A percentile compares a stretch with the other conserved stretches of the same genome.
phyloP scores from a whole-genome alignment of 2,329 filamentous ascomycete species.

The Colletotrichum cuscutae region DNA sequence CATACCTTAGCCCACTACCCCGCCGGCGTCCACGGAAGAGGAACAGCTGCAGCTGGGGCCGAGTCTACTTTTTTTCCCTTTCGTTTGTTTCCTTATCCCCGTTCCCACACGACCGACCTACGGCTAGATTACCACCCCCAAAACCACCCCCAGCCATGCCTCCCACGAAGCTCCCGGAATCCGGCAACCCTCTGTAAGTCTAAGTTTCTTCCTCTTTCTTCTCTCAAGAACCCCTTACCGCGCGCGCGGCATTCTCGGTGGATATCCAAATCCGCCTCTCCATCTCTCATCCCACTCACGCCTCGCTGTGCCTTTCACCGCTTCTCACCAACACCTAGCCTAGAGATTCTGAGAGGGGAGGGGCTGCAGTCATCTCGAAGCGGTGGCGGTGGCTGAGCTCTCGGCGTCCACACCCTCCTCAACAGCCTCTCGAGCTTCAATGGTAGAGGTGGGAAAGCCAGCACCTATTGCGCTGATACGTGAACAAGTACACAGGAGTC shows the following conservation, averaged over 20 bases:
- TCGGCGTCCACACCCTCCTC: constrained; percentile 12
- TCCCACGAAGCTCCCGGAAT: constrained; percentile 57
- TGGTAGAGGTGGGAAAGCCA: not conserved
- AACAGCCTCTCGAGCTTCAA: not conserved
- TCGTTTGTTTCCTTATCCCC: not conserved
- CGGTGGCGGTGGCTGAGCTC: constrained; percentile 16
- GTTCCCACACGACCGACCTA: constrained; percentile 1
- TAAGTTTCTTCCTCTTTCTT: not conserved
- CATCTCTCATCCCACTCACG: not conserved
- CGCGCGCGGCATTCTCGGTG: not conserved
- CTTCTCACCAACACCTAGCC: not conserved
- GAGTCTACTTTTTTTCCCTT: not conserved
- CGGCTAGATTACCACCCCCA: constrained; percentile 5
- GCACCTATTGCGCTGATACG: not conserved
- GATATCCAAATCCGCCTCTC: not conserved
- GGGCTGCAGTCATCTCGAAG: not conserved
- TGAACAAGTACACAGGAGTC: not conserved
- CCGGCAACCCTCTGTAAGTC: constrained; percentile 59
- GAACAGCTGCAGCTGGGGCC: not conserved
- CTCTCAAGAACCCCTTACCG: not conserved
- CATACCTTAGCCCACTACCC: constrained; percentile 5
- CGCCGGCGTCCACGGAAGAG: constrained; percentile 2
- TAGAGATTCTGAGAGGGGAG: not conserved
- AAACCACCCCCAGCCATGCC: constrained; percentile 45
- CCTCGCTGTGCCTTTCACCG: not conserved